phyloP scores from a whole-genome alignment of 176 grass and related monocot genomes.

The Elaeis guineensis region DNA sequence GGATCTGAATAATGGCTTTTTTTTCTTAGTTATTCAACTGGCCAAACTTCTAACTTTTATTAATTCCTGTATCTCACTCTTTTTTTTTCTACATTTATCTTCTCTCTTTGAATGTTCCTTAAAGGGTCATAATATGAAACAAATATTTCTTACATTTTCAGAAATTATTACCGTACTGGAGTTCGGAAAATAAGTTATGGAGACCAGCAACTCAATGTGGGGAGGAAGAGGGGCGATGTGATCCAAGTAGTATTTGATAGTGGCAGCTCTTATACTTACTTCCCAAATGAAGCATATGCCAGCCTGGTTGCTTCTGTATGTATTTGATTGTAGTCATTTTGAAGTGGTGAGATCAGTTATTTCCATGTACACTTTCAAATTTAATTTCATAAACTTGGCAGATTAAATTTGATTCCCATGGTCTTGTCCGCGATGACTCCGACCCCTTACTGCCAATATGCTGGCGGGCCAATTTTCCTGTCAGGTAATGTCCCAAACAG shows the following conservation, averaged over 20 bases:
- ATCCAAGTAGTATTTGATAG: conserved; percentile 88
- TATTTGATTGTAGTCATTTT: conserved; percentile 1
- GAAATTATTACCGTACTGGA: conserved; percentile 57
- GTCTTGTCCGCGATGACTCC: conserved; percentile 60
- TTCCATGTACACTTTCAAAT: conserved; percentile 1
- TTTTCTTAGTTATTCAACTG: too few species aligned
- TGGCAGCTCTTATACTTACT: conserved; percentile 92
- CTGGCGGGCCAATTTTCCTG: conserved; percentile 61
- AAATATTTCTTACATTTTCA: conserved; percentile 24
- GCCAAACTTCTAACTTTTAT: too few species aligned
- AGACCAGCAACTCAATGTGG: conserved; percentile 30
- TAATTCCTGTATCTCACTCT: too few species aligned
- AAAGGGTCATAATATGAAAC: too few species aligned
- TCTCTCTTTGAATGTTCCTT: too few species aligned
- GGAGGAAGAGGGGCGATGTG: conserved; percentile 31
- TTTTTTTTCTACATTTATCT: too few species aligned
- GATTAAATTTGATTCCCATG: conserved; percentile 34
- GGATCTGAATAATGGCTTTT: too few species aligned
- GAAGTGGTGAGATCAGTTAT: conserved; percentile 1
- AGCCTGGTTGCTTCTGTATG: conserved; percentile 64
- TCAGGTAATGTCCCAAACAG: conserved; percentile 47
- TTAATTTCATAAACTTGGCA: conserved; percentile 23
- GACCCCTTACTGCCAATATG: conserved; percentile 76
- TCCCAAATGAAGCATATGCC: conserved; percentile 77
- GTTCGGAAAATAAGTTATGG: conserved; percentile 66